Evolutionary conservation across 2,329 filamentous ascomycete genomes (phyloP).

Genomic region (Claviceps digitariae): DNA sequence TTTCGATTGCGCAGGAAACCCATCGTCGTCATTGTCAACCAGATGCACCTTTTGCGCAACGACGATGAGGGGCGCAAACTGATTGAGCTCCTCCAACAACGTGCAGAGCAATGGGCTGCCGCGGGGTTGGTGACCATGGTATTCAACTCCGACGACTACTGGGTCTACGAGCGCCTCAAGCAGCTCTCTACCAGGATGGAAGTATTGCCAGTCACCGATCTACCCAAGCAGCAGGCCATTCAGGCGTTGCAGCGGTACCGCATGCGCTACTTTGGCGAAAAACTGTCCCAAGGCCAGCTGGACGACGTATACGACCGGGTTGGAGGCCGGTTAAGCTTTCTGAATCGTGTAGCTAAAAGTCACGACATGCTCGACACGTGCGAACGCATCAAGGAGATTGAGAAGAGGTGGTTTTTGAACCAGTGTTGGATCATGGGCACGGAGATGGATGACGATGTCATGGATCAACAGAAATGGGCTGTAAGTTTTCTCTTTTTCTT

Average conservation of each 20-base stretch:
- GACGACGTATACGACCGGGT: conserved; percentile 75
- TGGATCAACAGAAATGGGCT: conserved; percentile 95
- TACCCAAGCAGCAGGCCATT: conserved; percentile 67
- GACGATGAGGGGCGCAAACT: conserved; percentile 88
- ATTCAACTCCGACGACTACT: conserved; percentile 96
- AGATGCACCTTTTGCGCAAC: conserved; percentile 79
- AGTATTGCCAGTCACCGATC: conserved; percentile 71
- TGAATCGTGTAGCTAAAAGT: conserved; percentile 83
- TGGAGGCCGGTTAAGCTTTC: conserved; percentile 75
- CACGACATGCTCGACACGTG: conserved; percentile 68
- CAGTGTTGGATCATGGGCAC: conserved; percentile 60
- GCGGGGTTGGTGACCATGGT: conserved; percentile 81
- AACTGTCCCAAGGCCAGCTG: conserved; percentile 39
- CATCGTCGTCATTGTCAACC: conserved; percentile 87
- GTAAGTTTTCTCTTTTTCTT: conserved; percentile 27
- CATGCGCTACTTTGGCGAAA: conserved; percentile 59
- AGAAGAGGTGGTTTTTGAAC: conserved; percentile 67
- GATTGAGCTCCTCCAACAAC: conserved; percentile 86
- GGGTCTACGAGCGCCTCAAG: conserved; percentile 93
- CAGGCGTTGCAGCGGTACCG: conserved; percentile 67
- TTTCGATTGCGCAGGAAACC: conserved; percentile 50
- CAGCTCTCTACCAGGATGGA: conserved; percentile 90
- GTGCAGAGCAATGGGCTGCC: conserved; percentile 93
- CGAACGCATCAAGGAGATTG: conserved; percentile 53
- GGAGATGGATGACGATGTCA: conserved; percentile 90